Percentiles rank a stretch among this genome's conserved stretches.
These are phyloP conservation scores for Elsinoe fawcettii DNA, from an alignment of 2,329 filamentous ascomycete genomes.

Conservation along the genomic window DNA sequence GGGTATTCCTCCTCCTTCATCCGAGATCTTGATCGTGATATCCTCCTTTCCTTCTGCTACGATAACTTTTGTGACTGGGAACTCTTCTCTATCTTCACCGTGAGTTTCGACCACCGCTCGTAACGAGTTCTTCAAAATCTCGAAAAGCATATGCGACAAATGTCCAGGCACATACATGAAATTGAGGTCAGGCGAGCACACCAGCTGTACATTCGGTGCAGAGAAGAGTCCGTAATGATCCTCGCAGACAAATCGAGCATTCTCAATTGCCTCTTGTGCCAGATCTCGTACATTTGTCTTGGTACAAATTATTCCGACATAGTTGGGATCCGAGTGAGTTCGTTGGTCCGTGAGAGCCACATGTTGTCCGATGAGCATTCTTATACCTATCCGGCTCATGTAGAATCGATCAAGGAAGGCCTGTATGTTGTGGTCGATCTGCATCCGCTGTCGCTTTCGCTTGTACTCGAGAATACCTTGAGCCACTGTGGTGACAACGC, in stretches of 20 bases:
- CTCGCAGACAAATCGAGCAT: slow-evolving; percentile 97
- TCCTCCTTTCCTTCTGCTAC: slow-evolving; percentile 97
- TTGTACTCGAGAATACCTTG: slow-evolving; percentile 99
- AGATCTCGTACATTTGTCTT: slow-evolving; percentile 95
- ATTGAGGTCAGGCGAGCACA: slow-evolving; percentile 87
- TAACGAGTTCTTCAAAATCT: slow-evolving; percentile 96
- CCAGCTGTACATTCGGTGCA: slow-evolving; percentile 89
- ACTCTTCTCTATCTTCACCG: slow-evolving; percentile 89
- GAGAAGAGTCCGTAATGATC: slow-evolving; percentile 98
- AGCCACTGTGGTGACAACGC: slow-evolving; percentile 95
- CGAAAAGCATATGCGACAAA: slow-evolving; percentile 97
- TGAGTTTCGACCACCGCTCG: slow-evolving; percentile 94
- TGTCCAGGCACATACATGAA: slow-evolving; percentile 99
- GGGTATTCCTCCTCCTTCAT: slow-evolving; percentile 94
- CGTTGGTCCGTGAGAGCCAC: slow-evolving; percentile 93
- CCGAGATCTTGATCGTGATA: slow-evolving; percentile 96
- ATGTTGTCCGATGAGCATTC: slow-evolving; percentile 98
- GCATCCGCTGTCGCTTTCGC: slow-evolving; percentile 89
- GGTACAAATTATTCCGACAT: slow-evolving; percentile 98
- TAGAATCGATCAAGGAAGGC: slow-evolving; percentile 98
- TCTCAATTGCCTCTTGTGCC: slow-evolving; percentile 94
- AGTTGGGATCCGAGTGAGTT: slow-evolving; percentile 79
- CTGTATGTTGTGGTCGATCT: slow-evolving; percentile 96
- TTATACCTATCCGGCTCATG: slow-evolving; percentile 98
- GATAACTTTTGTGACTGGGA: slow-evolving; percentile 94